Evolutionary conservation across 345 rosid species (phyloP), one percentile per base, ranked within the genome.

Genomic region (Lumnitzera littorea): DNA sequence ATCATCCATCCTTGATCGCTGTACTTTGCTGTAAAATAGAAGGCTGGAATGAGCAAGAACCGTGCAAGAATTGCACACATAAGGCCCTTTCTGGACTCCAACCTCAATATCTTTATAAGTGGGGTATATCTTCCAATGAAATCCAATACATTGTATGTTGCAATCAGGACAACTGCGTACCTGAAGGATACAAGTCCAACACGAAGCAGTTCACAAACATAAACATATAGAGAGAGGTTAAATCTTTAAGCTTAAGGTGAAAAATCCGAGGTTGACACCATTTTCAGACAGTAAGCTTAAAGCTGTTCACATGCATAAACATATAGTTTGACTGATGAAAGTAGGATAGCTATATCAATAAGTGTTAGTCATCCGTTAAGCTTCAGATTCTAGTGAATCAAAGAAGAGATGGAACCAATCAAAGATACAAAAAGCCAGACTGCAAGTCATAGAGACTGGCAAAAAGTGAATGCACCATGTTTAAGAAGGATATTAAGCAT

Each of bases 1-100:
- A 94, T 88, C 99, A 86, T 94, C 87, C 89, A 94, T 58, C 99
- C 99, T 61, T 88, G 84, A 66, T 86, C 96, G 3, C 85, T 96
- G 57, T 84, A 86, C 49, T 90, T 88, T 0, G 91, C 89, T 0
- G 96, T 83, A 81, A 89, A 91, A 74, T 89, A 94, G 68, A 94
- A 90, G 5, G 95, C 85, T 0, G 99, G 99, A 48, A 90, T 49
- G 13, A 94, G 73, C 9, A 83, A 48, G 62, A 67, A 86, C 15
- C 97, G 91, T 0, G 80, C 64, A 13, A 94, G 81, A 55, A 79
- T 63, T 5, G 76, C 75, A 1, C 74, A 36, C 74, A 77, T 80
- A 9, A 94, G 72, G 16, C 70, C 75, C 58, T 79, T 90, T 60
- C 96, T 81, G 2, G 88, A 86, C 70, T 88, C 91, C 62, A 94